Evolutionary conservation across 2,329 filamentous ascomycete genomes (phyloP), one percentile per base, ranked within the genome.

Genomic region (Aspergillus sp.): DNA sequence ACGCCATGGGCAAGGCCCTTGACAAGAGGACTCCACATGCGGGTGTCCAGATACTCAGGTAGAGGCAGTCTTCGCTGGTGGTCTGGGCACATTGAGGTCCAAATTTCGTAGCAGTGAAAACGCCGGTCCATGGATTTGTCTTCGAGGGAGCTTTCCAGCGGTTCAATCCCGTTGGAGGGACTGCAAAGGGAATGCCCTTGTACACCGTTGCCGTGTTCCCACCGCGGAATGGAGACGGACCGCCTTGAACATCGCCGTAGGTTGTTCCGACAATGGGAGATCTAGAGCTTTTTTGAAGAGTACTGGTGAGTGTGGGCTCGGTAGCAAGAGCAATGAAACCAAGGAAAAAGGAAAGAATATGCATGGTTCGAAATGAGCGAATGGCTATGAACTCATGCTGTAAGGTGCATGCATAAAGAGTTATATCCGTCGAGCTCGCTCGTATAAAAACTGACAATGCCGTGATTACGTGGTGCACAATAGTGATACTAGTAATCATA

Each of bases 61-160:
- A 54, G 33, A 60, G 42, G 26, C 57, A 59, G 42, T 57, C 53
- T 46, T 59, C 57, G 34, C 54, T 57, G 43, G 66, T 66, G 10
- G 50, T 45, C 44, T 61, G 57, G 3, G 59, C 57, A 39, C 60
- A 63, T 27, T 59, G 53, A 6, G 58, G 52, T 3, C 51, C 50
- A 6, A 53, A 58, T 4, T 47, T 27, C 1, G 49, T 52, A 3
- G 55, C 53, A 38, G 56, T 50, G 1, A 50, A 39, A 2, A 50
- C 44, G 3, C 49, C 52, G 33, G 36, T 45, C 51, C 53, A 57
- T 1, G 44, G 7, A 3, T 45, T 9, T 5, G 44, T 28, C 9
- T 34, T 19, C 4, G 32, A 41, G 6, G 50, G 48, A 32, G 44
- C 30, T 38, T 36, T 48, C 46, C 48, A 52, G 30, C 48, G 48